Conservation (phyloP, 352 stramenopile genomes). For the Phytophthora palmivora region DNA sequence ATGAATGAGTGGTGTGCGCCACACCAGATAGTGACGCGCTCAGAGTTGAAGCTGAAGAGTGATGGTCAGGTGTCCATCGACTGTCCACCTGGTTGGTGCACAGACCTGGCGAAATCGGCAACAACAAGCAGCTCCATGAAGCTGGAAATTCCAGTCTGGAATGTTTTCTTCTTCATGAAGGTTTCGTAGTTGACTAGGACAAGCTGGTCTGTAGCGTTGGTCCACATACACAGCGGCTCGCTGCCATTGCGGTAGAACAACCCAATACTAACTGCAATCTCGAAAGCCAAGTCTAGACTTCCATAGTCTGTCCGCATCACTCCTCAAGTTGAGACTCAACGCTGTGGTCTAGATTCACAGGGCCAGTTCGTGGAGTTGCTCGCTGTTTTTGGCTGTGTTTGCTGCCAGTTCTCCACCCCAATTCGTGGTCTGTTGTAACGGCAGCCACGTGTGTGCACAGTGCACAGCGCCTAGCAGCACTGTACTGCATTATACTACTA, state of each 20-base stretch:
- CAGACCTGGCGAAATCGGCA: not conserved
- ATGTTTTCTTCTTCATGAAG: no score
- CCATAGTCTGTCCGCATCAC: no score
- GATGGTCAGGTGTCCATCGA: slow-evolving; percentile 14
- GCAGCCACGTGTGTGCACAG: not conserved
- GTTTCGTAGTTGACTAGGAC: no score
- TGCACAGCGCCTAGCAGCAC: no score
- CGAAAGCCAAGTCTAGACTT: no score
- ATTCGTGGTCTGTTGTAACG: not conserved
- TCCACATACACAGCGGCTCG: no score
- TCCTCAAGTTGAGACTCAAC: no score
- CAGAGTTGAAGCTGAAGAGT: slow-evolving; percentile 22
- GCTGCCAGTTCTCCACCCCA: not conserved
- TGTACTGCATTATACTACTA: no score
- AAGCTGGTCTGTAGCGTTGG: no score
- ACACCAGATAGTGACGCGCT: slow-evolving; percentile 7
- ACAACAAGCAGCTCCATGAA: slow-evolving; percentile 1
- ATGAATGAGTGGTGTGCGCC: slow-evolving; percentile 16
- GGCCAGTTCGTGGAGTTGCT: not conserved
- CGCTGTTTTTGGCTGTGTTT: not conserved
- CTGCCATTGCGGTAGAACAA: no score
- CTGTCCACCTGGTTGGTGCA: slow-evolving; percentile 13
- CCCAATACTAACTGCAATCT: no score
- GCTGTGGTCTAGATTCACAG: not conserved
- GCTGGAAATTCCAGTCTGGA: no score